Base-by-base conservation (phyloP, 495 filamentous ascomycete species). In the Delitschia confertaspora region DNA sequence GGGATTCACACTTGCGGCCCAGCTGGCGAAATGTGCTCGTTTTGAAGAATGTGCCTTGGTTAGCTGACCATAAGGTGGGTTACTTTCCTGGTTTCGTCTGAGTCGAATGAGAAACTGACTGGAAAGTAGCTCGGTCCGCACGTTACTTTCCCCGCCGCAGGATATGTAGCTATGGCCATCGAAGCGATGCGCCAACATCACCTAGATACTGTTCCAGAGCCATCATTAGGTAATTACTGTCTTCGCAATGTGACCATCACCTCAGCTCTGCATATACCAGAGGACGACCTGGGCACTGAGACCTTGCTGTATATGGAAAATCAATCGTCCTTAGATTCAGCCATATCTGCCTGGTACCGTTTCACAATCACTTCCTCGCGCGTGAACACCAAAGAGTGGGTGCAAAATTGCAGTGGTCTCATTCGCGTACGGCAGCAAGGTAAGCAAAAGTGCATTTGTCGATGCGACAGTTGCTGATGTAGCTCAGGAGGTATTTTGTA, bases 201-300 rank as follows among this genome's bases (percentile, higher is more conserved):
- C 16, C 4, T 27, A 1, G 46, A 49, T 6, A 7, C 11, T 30
- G 23, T 22, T 6, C 20, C n/a, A 7, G 13, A 38, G 21, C 14
- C 11, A 33, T 46, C 19, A 10, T 11, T 49, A 9, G 14, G 14
- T 8, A 52, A 52, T 5, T 52, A 26, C 29, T 34, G 29, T 3
- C 27, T 60, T 11, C 44, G 48, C 11, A 49, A 52, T 26, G 41
- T 60, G 13, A 20, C 35, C 14, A 45, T 60, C 16, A 43, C 34
- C 6, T 16, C 29, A 10, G 25, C 41, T 7, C 9, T 61, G 33
- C 10, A 20, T 16, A 44, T 61, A 17, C 56, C 58, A 6, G 55
- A 55, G 16, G 50, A 54, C 14, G 53, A 53, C 17, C 16, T 35
- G 17, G 49, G 53, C n/a, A 31, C 56, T 22, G 59, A 61, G 38